These are phyloP conservation scores for Penicillium concentricum DNA, from an alignment of 2,329 filamentous ascomycete genomes.

Conservation along the genomic window DNA sequence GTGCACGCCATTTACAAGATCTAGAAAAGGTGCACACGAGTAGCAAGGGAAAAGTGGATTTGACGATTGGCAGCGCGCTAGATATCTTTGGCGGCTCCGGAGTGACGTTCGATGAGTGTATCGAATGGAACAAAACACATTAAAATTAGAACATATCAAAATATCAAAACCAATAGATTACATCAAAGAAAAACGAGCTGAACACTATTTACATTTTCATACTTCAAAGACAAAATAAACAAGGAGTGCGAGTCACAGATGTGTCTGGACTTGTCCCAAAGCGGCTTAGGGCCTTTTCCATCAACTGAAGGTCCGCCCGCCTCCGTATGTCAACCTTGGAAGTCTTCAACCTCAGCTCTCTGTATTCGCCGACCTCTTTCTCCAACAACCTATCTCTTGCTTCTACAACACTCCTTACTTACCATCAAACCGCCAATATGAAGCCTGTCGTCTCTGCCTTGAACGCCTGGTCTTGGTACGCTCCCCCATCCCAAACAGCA, in stretches of 20 bases:
- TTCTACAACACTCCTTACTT: background rate
- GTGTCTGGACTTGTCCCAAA: conserved; percentile 19
- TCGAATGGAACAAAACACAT: conserved; percentile 71
- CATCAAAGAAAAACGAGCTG: background rate
- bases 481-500: conserved; percentile 19
- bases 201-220: background rate
- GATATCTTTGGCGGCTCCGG: conserved; percentile 92
- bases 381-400: background rate
- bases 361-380: conserved; percentile 4
- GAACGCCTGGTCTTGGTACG: conserved; percentile 94
- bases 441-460: conserved; percentile 90
- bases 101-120: conserved; percentile 84
- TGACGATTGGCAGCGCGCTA: conserved; percentile 94
- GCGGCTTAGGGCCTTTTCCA: conserved; percentile 20
- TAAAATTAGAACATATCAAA: conserved; percentile 69
- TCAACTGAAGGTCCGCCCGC: conserved; percentile 19
- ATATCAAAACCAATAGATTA: conserved; percentile 22
- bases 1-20: conserved; percentile 79
- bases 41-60: conserved; percentile 78
- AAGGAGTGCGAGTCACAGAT: background rate
- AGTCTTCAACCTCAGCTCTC: conserved; percentile 12
- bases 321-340: conserved; percentile 19
- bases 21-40: conserved; percentile 76
- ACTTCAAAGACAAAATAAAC: background rate
- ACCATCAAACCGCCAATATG: conserved; percentile 58